Evolutionary conservation across 352 stramenopile species (phyloP).

Genomic region (Pythium brachiatum): DNA sequence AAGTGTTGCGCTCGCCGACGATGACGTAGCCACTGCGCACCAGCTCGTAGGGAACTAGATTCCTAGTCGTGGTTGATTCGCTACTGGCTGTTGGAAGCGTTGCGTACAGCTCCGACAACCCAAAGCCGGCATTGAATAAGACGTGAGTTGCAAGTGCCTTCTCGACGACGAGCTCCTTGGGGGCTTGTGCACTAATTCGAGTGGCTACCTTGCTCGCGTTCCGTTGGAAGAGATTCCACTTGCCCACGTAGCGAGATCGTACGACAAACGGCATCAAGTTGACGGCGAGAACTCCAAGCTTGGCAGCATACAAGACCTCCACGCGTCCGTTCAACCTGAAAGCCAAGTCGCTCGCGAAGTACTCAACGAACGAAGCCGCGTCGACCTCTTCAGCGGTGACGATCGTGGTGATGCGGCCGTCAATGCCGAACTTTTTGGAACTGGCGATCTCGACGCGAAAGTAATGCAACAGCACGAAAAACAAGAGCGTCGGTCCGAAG

Average conservation of each 20-base stretch:
- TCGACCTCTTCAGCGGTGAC: slow-evolving; percentile 31
- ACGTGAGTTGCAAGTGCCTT: background rate
- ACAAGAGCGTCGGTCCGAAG: slow-evolving; percentile 32
- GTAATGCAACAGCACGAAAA: slow-evolving; percentile 28
- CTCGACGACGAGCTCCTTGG: background rate
- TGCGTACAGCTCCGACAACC: background rate
- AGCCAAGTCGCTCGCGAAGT: slow-evolving; percentile 25
- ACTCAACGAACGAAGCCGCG: slow-evolving; percentile 12
- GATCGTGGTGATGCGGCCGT: slow-evolving; percentile 22
- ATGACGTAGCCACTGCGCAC: background rate
- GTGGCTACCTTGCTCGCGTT: background rate
- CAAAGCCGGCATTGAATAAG: background rate
- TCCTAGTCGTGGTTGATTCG: no score
- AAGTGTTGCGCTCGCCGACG: background rate
- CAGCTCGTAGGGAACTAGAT: background rate
- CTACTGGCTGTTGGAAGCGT: background rate
- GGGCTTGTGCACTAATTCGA: no score
- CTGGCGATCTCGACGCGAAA: slow-evolving; percentile 21
- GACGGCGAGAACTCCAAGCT: slow-evolving; percentile 24
- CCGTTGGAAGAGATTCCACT: background rate
- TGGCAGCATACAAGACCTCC: slow-evolving; percentile 17
- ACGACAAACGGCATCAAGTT: slow-evolving; percentile 28
- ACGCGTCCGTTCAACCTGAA: slow-evolving; percentile 31
- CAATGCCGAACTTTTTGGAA: slow-evolving; percentile 17
- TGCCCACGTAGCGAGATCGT: background rate